Conservation (phyloP, 2,329 filamentous ascomycete genomes). For the Pseudohalonectria lignicola region DNA sequence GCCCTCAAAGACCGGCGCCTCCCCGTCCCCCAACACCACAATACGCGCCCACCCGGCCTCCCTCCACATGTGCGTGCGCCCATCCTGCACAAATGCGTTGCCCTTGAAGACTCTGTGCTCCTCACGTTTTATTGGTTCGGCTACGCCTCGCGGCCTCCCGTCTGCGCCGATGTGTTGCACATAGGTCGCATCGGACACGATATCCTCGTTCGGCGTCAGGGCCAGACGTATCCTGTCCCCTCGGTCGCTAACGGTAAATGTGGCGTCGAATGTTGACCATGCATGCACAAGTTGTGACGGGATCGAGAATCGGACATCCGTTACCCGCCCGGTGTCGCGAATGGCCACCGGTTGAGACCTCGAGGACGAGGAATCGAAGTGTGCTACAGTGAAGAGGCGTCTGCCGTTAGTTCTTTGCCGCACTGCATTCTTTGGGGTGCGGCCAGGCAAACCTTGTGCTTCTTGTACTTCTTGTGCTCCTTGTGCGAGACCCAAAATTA, state of each 20-base stretch:
- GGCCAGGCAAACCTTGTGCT: neutral
- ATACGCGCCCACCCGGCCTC: constrained; percentile 82
- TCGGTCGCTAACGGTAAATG: constrained; percentile 60
- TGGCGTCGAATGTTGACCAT: constrained; percentile 72
- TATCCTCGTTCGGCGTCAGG: constrained; percentile 84
- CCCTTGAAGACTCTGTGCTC: constrained; percentile 81
- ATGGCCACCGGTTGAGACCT: constrained; percentile 64
- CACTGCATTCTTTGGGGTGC: neutral
- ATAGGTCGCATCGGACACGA: constrained; percentile 65
- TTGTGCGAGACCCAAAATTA: neutral
- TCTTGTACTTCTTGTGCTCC: neutral
- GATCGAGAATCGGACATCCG: constrained; percentile 67
- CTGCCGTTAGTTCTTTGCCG: neutral
- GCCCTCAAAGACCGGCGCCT: constrained; percentile 78
- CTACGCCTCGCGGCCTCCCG: constrained; percentile 58
- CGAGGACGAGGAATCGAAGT: too few species aligned
- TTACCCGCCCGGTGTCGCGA: constrained; percentile 59
- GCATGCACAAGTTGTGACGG: constrained; percentile 70
- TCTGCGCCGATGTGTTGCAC: constrained; percentile 63
- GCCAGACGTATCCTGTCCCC: constrained; percentile 64
- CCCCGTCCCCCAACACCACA: constrained; percentile 65
- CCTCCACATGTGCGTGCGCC: constrained; percentile 56
- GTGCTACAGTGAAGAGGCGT: constrained; percentile 28
- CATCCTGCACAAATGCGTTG: constrained; percentile 56
- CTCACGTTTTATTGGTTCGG: constrained; percentile 48